Conservation (phyloP, 2,329 filamentous ascomycete genomes). For the Lithohypha guttulata region DNA sequence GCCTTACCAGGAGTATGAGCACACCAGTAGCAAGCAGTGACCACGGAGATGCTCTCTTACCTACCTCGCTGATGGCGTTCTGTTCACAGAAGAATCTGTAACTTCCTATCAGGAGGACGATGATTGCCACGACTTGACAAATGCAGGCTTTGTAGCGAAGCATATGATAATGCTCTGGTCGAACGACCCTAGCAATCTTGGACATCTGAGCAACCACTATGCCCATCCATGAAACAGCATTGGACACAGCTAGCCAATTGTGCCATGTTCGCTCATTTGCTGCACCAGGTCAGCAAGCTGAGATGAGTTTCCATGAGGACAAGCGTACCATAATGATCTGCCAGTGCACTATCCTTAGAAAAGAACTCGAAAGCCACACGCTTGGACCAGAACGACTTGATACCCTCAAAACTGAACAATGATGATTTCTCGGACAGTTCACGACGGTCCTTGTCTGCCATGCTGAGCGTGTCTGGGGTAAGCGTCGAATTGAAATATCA, state of each 20-base stretch:
- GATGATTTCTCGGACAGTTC: neutral
- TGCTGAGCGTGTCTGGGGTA: no score
- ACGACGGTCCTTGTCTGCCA: no score
- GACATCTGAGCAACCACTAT: slow-evolving; percentile 13
- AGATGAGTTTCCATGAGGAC: no score
- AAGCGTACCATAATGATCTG: neutral
- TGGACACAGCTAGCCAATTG: slow-evolving; percentile 11
- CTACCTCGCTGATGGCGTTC: slow-evolving; percentile 34
- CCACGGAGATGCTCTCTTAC: slow-evolving; percentile 18
- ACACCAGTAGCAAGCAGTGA: neutral
- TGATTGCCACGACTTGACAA: slow-evolving; percentile 38
- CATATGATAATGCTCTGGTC: slow-evolving; percentile 13
- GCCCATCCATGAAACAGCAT: slow-evolving; percentile 11
- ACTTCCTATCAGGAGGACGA: slow-evolving; percentile 38
- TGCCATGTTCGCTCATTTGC: slow-evolving; percentile 15
- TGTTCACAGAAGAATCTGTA: slow-evolving; percentile 47
- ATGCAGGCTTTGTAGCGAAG: slow-evolving; percentile 24
- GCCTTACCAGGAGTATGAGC: neutral
- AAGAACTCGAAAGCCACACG: neutral
- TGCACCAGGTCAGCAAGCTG: no score
- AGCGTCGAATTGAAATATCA: no score
- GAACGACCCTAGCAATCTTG: slow-evolving; percentile 4
- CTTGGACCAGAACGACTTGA: slow-evolving; percentile 9
- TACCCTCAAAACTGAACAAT: neutral
- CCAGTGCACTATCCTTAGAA: neutral